A percentile compares a stretch with the other conserved stretches of the same genome.
These are phyloP conservation scores for Capsicum pubescens DNA, from an alignment of 257 asterid genomes.

Conservation along the genomic window DNA sequence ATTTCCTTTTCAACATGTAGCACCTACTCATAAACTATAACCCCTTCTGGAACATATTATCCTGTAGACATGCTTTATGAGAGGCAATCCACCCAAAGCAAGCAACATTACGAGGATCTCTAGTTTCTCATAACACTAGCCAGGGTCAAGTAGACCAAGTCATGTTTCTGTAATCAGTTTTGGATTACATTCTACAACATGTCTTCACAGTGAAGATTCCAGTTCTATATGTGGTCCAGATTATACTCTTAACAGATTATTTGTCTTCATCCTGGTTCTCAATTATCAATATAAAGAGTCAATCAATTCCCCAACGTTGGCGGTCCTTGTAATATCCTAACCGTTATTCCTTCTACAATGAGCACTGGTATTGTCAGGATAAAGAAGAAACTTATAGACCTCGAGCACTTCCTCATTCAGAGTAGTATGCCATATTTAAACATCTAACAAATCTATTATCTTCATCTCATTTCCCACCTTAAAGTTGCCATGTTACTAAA, in stretches of 20 bases:
- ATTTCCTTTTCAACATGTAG: neutral
- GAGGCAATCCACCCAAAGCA: neutral
- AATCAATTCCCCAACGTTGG: neutral
- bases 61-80: neutral
- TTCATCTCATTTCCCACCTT: slow-evolving; percentile 1
- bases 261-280: neutral
- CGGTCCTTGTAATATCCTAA: neutral
- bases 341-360: neutral
- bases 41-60: neutral
- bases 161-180: neutral
- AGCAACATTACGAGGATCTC: neutral
- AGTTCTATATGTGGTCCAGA: neutral
- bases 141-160: neutral
- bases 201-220: neutral
- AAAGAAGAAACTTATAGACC: neutral
- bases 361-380: neutral
- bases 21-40: neutral
- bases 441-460: neutral
- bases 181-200: neutral
- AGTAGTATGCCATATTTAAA: neutral
- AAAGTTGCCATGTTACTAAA: neutral
- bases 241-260: neutral
- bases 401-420: neutral
- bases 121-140: neutral
- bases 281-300: neutral